These are phyloP conservation scores for Mycosarcoma mackinlayi DNA, from an alignment of 1,284 basidiomycete genomes.

Conservation along the genomic window DNA sequence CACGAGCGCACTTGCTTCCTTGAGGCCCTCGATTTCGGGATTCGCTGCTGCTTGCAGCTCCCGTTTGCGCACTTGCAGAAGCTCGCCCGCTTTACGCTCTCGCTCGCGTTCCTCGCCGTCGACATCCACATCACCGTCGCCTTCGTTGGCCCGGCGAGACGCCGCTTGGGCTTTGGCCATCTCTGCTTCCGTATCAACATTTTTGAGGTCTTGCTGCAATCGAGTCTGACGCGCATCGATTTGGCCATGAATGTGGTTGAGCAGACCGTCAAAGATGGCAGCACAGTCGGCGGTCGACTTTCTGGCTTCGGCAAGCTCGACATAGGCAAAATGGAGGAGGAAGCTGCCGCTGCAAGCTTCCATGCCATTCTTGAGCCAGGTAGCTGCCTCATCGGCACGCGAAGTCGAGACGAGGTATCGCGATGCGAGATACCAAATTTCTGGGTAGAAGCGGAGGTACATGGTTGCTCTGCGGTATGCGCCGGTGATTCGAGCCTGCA, in stretches of 20 bases:
- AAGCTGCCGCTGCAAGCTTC: constrained; percentile 89
- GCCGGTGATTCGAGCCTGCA: constrained; percentile 80
- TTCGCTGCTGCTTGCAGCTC: constrained; percentile 62
- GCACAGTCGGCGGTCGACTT: constrained; percentile 69
- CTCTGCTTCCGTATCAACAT: constrained; percentile 67
- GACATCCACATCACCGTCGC: constrained; percentile 68
- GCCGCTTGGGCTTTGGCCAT: constrained; percentile 44
- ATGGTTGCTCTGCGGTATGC: constrained; percentile 89
- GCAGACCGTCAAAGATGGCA: constrained; percentile 74
- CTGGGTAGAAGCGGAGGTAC: constrained; percentile 91
- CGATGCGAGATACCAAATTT: constrained; percentile 95
- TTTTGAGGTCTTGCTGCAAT: constrained; percentile 71
- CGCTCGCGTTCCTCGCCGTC: constrained; percentile 72
- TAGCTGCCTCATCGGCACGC: constrained; percentile 82
- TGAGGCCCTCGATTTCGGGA: constrained; percentile 71
- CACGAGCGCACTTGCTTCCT: constrained; percentile 71
- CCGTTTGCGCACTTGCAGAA: constrained; percentile 68
- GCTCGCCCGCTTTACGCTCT: constrained; percentile 72
- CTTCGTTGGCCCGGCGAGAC: constrained; percentile 61
- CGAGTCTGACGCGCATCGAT: constrained; percentile 77
- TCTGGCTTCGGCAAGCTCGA: constrained; percentile 81
- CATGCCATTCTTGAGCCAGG: constrained; percentile 84
- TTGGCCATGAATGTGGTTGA: constrained; percentile 77
- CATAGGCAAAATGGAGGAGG: constrained; percentile 86
- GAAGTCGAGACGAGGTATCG: constrained; percentile 80